These are phyloP conservation scores for Aegilops sharonensis DNA, from an alignment of 176 grass and related monocot species.

Conservation along the genomic window DNA sequence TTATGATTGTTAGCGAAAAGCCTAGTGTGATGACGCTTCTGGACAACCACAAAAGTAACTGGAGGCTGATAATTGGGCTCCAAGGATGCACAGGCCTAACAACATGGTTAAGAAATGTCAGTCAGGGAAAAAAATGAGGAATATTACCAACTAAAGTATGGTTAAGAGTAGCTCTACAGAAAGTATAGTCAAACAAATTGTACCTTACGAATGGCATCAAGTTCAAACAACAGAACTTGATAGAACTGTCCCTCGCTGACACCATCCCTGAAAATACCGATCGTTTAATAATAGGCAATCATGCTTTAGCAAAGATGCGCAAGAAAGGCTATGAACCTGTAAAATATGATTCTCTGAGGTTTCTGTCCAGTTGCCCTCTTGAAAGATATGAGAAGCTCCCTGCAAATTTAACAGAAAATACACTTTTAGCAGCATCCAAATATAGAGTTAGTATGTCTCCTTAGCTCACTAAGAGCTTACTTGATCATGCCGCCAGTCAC, in stretches of 20 bases:
- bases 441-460: not conserved
- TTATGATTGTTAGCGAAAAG: conserved; percentile 91
- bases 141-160: not conserved
- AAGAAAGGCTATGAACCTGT: conserved; percentile 53
- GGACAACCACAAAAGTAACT: conserved; percentile 95
- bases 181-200: not conserved
- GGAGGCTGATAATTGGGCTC: conserved; percentile 99
- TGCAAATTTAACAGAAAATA: conserved; percentile 33
- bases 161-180: not conserved
- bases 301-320: not conserved
- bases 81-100: conserved; percentile 84
- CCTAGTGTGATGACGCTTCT: conserved; percentile 95
- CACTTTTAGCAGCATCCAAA: conserved; percentile 15
- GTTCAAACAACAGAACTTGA: conserved; percentile 91
- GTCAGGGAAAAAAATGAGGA: not conserved
- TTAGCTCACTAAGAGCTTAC: conserved; percentile 38
- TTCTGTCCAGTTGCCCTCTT: conserved; percentile 90
- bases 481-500: conserved; percentile 92
- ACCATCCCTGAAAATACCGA: conserved; percentile 64
- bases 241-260: conserved; percentile 96
- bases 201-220: conserved; percentile 98
- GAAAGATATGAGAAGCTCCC: conserved; percentile 91
- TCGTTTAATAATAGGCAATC: conserved; percentile 3
- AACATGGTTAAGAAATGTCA: not conserved
- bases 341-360: conserved; percentile 95